Evolutionary conservation across 352 stramenopile genomes (phyloP), one percentile per base, ranked within the genome.

Genomic region (Albugo laibachii): DNA sequence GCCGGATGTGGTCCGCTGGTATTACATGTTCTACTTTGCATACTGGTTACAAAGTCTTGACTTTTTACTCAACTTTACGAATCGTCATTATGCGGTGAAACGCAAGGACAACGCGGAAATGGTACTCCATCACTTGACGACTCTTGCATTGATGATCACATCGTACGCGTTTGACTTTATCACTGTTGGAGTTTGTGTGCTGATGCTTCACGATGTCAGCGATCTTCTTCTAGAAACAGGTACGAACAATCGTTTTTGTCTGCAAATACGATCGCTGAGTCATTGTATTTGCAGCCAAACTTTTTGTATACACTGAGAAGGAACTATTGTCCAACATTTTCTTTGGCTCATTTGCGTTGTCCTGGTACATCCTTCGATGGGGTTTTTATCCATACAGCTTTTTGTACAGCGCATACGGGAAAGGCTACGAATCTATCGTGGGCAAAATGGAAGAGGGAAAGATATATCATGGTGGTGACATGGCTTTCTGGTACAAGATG

Each of bases 1-100:
- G 36, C 63, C 55, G 27, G 74, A 86, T 61, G 21, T 40, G 8
- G 55, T 76, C 49, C 69, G 66, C 57, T 86, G 74, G 74, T 81
- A 86, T 66, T 86, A 86, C 60, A 83, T 86, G 74, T 67, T 83
- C 57, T 86, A 86, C 63, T 62, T 84, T 42, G 57, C 65, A 51
- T 86, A 78, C 55, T 86, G 74, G 74, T 50, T 86, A 53, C 74
- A 86, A 61, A 74, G 70, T 56, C 71, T 83, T 52, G 74, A 84
- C 60, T 83, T 83, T 43, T 80, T 86, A 70, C 74, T 86, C 44
- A 81, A 75, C 52, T 27, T 86, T 49, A 79, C 74, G 48, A 83
- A 80, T 59, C 76, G 69, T 14, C 71, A 86, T 58, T 86, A 86
- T 61, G 66, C 59, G 34, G 67, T 84, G 47, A 86, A 83, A 64